Evolutionary conservation across 192 early-diverging fungal species (phyloP).

Genomic region (Nowakowskiella sp.): DNA sequence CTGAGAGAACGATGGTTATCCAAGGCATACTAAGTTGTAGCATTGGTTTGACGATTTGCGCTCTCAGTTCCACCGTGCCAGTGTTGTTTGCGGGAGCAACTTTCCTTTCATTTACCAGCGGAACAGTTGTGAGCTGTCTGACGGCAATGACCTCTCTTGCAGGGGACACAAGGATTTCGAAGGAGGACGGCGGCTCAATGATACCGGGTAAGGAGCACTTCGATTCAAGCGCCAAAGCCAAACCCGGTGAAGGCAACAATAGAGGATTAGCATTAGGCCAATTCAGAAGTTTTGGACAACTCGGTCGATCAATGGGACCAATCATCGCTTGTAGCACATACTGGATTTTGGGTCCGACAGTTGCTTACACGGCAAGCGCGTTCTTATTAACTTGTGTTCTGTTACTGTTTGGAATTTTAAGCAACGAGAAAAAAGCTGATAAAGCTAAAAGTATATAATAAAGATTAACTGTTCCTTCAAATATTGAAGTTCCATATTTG

Average conservation of each 20-base stretch:
- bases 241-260: conserved; percentile 21
- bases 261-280: conserved; percentile 68
- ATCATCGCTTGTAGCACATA: conserved; percentile 78
- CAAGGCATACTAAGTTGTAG: conserved; percentile 71
- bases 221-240: not conserved
- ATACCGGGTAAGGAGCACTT: not conserved
- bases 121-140: conserved; percentile 89
- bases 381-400: no score
- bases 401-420: no score
- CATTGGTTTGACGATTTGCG: conserved; percentile 52
- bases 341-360: conserved; percentile 52
- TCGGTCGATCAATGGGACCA: conserved; percentile 84
- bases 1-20: conserved; percentile 61
- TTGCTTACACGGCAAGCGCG: no score
- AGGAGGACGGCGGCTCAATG: conserved; percentile 15
- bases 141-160: conserved; percentile 66
- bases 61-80: conserved; percentile 25
- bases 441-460: no score
- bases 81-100: conserved; percentile 65
- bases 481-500: no score
- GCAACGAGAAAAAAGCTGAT: no score
- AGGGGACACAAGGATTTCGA: conserved; percentile 29
- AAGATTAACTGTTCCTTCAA: no score
- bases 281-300: conserved; percentile 82
- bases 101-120: conserved; percentile 84